phyloP scores from a whole-genome alignment of 768 basidiomycete genomes.

The Lentinula edodes region DNA sequence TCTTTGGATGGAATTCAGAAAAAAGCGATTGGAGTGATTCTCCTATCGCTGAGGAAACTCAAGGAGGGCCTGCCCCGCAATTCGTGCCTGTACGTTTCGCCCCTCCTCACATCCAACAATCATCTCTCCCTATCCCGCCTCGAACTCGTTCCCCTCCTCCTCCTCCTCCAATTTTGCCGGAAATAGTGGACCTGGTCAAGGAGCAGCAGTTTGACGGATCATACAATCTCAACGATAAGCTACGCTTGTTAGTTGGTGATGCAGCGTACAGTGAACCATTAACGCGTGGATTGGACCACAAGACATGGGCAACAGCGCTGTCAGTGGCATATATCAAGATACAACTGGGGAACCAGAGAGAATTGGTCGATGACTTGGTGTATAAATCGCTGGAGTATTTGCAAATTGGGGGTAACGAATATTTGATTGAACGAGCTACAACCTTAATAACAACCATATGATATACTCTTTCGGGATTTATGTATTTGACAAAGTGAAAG shows the following conservation, averaged over 20 bases:
- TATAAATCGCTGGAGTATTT: conserved; percentile 39
- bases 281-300: conserved; percentile 23
- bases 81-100: conserved; percentile 10
- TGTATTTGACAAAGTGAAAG: not conserved
- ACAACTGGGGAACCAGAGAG: conserved; percentile 28
- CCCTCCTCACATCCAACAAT: conserved; percentile 7
- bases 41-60: conserved; percentile 16
- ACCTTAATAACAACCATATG: not conserved
- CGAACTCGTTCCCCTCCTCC: conserved; percentile 11
- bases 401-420: conserved; percentile 11
- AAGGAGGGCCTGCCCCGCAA: conserved; percentile 28
- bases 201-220: conserved; percentile 45
- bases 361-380: conserved; percentile 35
- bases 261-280: conserved; percentile 24
- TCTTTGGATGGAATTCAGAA: conserved; percentile 29
- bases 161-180: conserved; percentile 12
- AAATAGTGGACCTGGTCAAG: conserved; percentile 30
- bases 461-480: not conserved
- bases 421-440: conserved; percentile 11
- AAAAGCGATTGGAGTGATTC: conserved; percentile 30
- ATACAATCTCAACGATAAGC: conserved; percentile 26
- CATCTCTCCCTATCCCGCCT: conserved; percentile 2
- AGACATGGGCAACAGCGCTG: conserved; percentile 45
- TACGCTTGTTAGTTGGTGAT: conserved; percentile 31
- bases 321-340: conserved; percentile 39